phyloP scores from a whole-genome alignment of 441 rosid genomes.

The Eutrema salsugineum region DNA sequence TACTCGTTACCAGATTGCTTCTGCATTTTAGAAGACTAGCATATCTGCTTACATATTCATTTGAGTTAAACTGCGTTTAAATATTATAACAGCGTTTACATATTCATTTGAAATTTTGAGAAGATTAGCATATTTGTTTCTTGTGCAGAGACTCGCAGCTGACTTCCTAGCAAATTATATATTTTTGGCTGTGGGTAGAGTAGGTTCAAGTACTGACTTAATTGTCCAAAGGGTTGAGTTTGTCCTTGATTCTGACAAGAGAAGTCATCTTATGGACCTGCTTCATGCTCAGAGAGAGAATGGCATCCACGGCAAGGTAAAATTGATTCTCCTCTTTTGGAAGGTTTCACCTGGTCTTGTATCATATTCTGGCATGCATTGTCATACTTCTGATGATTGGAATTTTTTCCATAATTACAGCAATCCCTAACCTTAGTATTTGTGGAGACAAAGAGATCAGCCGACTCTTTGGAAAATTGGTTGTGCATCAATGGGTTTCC shows the following conservation, averaged over 20 bases:
- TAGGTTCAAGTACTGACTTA: conserved; percentile 61
- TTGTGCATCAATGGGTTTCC: conserved; percentile 72
- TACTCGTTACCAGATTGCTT: neutral
- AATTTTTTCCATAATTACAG: conserved; percentile 39
- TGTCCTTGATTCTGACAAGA: conserved; percentile 69
- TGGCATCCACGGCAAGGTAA: conserved; percentile 75
- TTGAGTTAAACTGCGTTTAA: neutral
- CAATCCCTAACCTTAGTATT: conserved; percentile 84
- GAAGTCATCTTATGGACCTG: conserved; percentile 97
- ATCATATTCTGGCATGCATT: neutral
- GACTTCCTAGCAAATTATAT: conserved; percentile 53
- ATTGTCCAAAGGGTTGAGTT: conserved; percentile 60
- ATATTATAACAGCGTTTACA: neutral
- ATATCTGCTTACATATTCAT: conserved; percentile 9
- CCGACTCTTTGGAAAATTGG: conserved; percentile 88
- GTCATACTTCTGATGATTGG: neutral
- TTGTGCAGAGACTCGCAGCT: conserved; percentile 50
- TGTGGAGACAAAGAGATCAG: conserved; percentile 91
- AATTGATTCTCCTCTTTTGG: neutral
- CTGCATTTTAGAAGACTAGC: neutral
- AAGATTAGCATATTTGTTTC: conserved; percentile 14
- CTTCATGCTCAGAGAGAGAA: conserved; percentile 86
- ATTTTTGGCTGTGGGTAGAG: conserved; percentile 64
- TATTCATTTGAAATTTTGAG: neutral
- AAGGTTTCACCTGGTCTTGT: neutral